These are phyloP conservation scores for Kalaharituber pfeilii DNA, from an alignment of 2,329 filamentous ascomycete species.

Conservation along the genomic window DNA sequence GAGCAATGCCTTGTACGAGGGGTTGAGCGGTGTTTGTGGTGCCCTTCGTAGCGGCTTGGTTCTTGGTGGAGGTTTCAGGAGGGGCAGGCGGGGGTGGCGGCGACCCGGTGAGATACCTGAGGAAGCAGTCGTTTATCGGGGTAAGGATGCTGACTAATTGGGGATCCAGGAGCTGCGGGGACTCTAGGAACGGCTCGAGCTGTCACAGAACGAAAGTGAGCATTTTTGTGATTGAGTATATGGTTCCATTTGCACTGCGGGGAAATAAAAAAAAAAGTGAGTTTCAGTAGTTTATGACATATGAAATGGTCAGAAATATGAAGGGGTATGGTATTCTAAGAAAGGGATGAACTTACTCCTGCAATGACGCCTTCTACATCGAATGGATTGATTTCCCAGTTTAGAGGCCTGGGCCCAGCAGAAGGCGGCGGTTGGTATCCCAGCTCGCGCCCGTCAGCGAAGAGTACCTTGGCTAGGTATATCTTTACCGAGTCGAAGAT, in stretches of 20 bases:
- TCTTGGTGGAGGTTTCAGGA: no score
- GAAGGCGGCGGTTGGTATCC: background rate
- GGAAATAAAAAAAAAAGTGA: no score
- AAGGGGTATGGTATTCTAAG: no score
- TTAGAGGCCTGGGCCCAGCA: background rate
- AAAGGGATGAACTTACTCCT: no score
- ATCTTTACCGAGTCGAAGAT: slow-evolving; percentile 41
- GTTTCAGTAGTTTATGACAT: no score
- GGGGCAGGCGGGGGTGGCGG: slow-evolving; percentile 19
- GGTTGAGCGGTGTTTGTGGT: slow-evolving; percentile 6
- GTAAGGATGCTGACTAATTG: slow-evolving; percentile 61
- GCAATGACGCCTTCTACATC: no score
- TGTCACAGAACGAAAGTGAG: slow-evolving; percentile 16
- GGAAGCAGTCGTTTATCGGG: slow-evolving; percentile 55
- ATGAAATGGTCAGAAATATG: no score
- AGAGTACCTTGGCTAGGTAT: slow-evolving; percentile 10
- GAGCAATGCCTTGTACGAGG: slow-evolving; percentile 44
- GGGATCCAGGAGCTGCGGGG: slow-evolving; percentile 80
- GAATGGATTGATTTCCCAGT: no score
- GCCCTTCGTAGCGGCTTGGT: no score
- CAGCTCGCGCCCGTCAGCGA: background rate
- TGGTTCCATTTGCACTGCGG: no score
- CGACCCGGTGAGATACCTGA: slow-evolving; percentile 39
- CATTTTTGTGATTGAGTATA: slow-evolving; percentile 9
- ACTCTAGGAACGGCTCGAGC: slow-evolving; percentile 84